Percentiles rank a stretch among this genome's conserved stretches.
phyloP scores from a whole-genome alignment of 345 rosid genomes.

The Arabis hirsuta region DNA sequence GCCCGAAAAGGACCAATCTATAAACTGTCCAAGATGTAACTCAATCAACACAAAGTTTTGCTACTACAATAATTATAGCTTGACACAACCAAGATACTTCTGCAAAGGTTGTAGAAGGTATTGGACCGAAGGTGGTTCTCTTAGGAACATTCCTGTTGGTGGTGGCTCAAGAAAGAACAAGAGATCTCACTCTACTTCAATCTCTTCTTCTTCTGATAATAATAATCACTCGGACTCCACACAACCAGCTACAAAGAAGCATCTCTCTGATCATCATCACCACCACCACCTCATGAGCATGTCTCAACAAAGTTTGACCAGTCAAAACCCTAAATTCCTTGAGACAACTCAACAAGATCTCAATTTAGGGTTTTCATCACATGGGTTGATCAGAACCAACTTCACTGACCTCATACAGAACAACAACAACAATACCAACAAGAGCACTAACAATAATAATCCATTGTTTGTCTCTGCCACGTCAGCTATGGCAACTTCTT shows the following conservation, averaged over 20 bases:
- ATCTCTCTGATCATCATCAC: conserved; percentile 65
- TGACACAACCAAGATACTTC: conserved; percentile 94
- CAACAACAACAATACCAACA: conserved; percentile 38
- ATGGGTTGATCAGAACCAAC: conserved; percentile 51
- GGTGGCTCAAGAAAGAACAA: conserved; percentile 99
- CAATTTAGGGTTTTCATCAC: conserved; percentile 67
- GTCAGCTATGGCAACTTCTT: conserved; percentile 43
- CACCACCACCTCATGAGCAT: conserved; percentile 44
- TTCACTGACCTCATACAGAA: conserved; percentile 70
- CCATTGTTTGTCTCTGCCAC: conserved; percentile 46
- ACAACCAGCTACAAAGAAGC: conserved; percentile 54
- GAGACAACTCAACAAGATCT: conserved; percentile 73
- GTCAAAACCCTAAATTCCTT: conserved; percentile 62
- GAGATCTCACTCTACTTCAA: conserved; percentile 60
- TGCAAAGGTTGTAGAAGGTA: conserved; percentile 98
- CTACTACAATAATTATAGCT: conserved; percentile 98
- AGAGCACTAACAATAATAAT: conserved; percentile 43
- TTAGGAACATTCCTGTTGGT: conserved; percentile 94
- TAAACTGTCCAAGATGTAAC: conserved; percentile 97
- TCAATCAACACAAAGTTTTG: conserved; percentile 96
- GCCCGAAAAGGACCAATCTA: conserved; percentile 79
- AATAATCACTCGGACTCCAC: conserved; percentile 38
- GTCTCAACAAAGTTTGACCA: conserved; percentile 49
- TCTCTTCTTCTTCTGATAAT: conserved; percentile 42
- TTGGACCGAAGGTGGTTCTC: conserved; percentile 99